Evolutionary conservation across 208 protist species (phyloP).

Genomic region (Spongospora subterranea): DNA sequence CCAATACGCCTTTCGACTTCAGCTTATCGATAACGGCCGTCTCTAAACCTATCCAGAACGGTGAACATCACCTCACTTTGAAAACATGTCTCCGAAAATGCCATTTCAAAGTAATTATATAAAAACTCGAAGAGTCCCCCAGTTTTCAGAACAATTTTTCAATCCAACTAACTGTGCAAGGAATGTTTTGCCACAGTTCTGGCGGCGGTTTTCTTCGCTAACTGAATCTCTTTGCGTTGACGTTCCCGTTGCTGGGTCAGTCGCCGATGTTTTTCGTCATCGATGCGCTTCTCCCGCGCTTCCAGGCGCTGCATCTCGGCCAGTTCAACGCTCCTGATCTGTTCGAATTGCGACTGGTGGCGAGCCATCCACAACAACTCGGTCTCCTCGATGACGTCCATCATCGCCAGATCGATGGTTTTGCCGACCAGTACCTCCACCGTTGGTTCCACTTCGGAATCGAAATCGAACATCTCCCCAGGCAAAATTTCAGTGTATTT

Average conservation of each 20-base stretch:
- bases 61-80: too few species aligned
- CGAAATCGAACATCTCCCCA: conserved; percentile 95
- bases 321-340: conserved; percentile 91
- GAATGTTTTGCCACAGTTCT: conserved; percentile 70
- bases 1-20: conserved; percentile 90
- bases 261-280: conserved; percentile 92
- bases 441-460: conserved; percentile 92
- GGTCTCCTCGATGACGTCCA: conserved; percentile 96
- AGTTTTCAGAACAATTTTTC: too few species aligned
- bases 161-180: background rate
- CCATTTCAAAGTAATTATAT: background rate
- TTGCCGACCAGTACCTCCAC: conserved; percentile 94
- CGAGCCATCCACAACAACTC: conserved; percentile 88
- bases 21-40: conserved; percentile 86
- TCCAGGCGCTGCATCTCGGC: conserved; percentile 92
- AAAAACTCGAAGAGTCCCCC: too few species aligned
- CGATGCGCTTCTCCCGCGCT: conserved; percentile 86
- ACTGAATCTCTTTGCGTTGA: conserved; percentile 83
- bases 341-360: conserved; percentile 92
- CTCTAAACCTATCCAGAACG: conserved; percentile 82
- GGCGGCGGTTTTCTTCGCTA: conserved; percentile 87
- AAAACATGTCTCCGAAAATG: background rate
- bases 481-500: conserved; percentile 92
- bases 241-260: conserved; percentile 88
- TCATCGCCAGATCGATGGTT: conserved; percentile 93